phyloP scores from a whole-genome alignment of 2,329 filamentous ascomycete species.

The Colletotrichum zoysiae region DNA sequence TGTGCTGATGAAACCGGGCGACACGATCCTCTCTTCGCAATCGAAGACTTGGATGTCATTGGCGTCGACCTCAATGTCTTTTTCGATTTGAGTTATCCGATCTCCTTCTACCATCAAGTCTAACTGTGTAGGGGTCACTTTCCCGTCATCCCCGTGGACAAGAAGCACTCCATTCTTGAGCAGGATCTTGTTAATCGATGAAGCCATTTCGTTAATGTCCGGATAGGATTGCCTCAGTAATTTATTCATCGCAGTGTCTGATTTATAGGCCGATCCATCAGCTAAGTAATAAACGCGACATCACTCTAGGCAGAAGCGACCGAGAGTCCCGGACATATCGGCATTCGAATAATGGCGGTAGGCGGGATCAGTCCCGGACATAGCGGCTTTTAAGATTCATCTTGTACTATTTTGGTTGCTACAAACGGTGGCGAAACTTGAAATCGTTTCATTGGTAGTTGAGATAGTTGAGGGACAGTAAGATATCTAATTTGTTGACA shows the following conservation, averaged over 20 bases:
- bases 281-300: not conserved
- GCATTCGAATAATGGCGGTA: no score
- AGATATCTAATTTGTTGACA: no score
- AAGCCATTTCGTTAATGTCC: not conserved
- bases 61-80: slow-evolving; percentile 50
- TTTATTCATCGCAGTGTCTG: not conserved
- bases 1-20: slow-evolving; percentile 58
- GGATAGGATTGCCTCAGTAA: not conserved
- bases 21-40: slow-evolving; percentile 54
- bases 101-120: slow-evolving; percentile 11
- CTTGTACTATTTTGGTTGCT: no score
- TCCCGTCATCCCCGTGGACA: slow-evolving; percentile 18
- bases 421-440: no score
- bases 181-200: not conserved
- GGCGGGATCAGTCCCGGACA: no score
- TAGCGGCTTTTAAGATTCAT: no score
- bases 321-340: no score
- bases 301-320: no score
- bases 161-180: slow-evolving; percentile 15
- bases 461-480: no score
- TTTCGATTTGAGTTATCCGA: slow-evolving; percentile 50
- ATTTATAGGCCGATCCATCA: not conserved
- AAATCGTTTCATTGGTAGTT: no score
- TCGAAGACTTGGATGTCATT: slow-evolving; percentile 52
- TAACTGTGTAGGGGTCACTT: not conserved